Base-by-base conservation (phyloP, 106 monocot species). In the Phalaenopsis equestris region DNA sequence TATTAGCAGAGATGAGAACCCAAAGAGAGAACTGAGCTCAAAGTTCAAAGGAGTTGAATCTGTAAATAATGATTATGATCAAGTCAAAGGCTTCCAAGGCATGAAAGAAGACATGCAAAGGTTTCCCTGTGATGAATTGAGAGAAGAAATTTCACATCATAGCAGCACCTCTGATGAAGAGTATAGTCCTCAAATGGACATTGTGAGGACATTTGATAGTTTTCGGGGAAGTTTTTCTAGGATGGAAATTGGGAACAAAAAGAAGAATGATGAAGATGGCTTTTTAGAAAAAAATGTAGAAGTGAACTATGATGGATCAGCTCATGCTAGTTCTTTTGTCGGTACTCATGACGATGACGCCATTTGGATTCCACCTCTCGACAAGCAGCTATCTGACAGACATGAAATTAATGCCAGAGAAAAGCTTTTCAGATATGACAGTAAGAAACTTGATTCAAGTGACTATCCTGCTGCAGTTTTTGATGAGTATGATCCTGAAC, bases 401-500 rank as follows among this genome's bases (percentile, higher is more conserved):
- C 52, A 10, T 52, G 65, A 38, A 80, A 46, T 78, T 21, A 77
- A 38, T 42, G 41, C 70, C 61, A 37, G 81, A 73, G 41, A 81
- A 80, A 57, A 2, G 37, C 43, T 7, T 9, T 61, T 49, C 48
- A 42, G 76, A 61, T 30, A 64, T 75, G 55, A 67, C 12, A 57
- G 70, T 46, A 41, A 75, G 56, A 38, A 73, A 38, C 75, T 56
- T 38, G 73, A 39, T 41, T 58, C 30, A 19, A 9, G 37, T 75
- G 78, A 85, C 38, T 77, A 73, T 84, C 79, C 73, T 81, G 70
- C 49, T 80, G 84, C 75, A 24, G 79, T 83, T 75, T 93, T 86
- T 84, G 93, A 90, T 87, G 77, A 85, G 41, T 86, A 84, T 83
- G 86, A 43, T 86, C 87, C 80, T 57, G 90, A 93, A 65, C 15